Evolutionary conservation across 768 basidiomycete species (phyloP), one percentile per base, ranked within the genome.

Genomic region (Podaxis sp.): DNA sequence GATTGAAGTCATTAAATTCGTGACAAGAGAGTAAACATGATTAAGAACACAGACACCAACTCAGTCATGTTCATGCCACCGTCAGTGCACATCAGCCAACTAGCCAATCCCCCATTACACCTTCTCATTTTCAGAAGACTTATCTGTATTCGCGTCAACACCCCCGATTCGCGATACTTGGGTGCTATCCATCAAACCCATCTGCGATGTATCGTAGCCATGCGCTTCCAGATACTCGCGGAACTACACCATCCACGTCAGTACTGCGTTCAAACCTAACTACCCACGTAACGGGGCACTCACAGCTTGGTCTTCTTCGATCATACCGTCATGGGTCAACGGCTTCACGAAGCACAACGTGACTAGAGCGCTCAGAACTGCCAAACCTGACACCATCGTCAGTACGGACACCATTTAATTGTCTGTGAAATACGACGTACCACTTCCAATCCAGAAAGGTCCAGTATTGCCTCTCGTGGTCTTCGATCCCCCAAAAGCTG

Each of bases 371-470:
- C 90, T 91, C 54, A 93, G 63, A 50, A 96, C 64, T 3, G 93
- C 93, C 51, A 97, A 81, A 40, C 82, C 86, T 75, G 67, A 63
- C 6, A 6, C 18, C 10, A 35, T 51, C 25, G 11, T 44, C 36
- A 14, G 62, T n/a, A 65, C 55, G 61, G 53, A 55, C 5, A 42
- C 5, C 48, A 27, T 55, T 1, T 6, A 13, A 50, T 27, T 6
- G 52, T 16, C 56, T 35, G 23, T 16, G 18, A 37, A 38, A 14
- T n/a, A 16, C 14, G 10, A 67, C 76, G 21, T 65, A 78, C 87
- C 89, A 65, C 89, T 90, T n/a, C 81, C 92, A 63, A 93, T 71
- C 90, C 88, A 93, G 82, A 93, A 93, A 13, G 91, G 91, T 18
- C 92, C 91, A 0, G 93, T 93, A 69, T 89, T 87, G 53, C 87